These are phyloP conservation scores for Phaffomyces thermotolerans DNA, from an alignment of 805 yeast genomes.

Conservation along the genomic window DNA sequence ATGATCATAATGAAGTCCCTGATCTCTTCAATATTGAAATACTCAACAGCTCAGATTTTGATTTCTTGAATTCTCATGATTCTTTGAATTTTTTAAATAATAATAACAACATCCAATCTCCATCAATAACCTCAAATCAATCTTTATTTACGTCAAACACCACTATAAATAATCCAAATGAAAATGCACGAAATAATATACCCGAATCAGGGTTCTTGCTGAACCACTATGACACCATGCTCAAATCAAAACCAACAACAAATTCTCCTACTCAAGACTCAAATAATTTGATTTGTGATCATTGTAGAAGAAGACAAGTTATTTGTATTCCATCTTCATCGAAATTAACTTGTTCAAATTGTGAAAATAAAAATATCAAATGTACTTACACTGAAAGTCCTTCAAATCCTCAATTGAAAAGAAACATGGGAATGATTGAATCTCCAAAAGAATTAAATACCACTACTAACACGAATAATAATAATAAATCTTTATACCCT, in stretches of 20 bases:
- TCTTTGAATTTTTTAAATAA: conserved; percentile 8
- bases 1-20: neutral
- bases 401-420: conserved; percentile 31
- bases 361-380: conserved; percentile 63
- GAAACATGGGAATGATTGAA: conserved; percentile 21
- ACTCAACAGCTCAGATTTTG: conserved; percentile 16
- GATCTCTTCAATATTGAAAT: conserved; percentile 16
- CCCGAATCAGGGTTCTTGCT: neutral
- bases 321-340: conserved; percentile 63
- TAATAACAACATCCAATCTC: conserved; percentile 1
- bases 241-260: neutral
- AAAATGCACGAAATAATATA: conserved; percentile 4
- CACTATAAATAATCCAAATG: neutral
- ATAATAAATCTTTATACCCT: neutral
- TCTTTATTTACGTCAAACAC: neutral
- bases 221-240: conserved; percentile 1
- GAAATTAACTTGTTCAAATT: conserved; percentile 53
- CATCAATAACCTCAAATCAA: neutral
- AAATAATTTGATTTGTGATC: conserved; percentile 47
- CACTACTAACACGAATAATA: neutral
- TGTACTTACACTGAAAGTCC: conserved; percentile 70
- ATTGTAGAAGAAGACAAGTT: conserved; percentile 72
- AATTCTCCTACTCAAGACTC: neutral
- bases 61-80: conserved; percentile 20
- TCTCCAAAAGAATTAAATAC: conserved; percentile 3